Base-by-base conservation (phyloP, 352 stramenopile species). In the Plasmopara muralis region DNA sequence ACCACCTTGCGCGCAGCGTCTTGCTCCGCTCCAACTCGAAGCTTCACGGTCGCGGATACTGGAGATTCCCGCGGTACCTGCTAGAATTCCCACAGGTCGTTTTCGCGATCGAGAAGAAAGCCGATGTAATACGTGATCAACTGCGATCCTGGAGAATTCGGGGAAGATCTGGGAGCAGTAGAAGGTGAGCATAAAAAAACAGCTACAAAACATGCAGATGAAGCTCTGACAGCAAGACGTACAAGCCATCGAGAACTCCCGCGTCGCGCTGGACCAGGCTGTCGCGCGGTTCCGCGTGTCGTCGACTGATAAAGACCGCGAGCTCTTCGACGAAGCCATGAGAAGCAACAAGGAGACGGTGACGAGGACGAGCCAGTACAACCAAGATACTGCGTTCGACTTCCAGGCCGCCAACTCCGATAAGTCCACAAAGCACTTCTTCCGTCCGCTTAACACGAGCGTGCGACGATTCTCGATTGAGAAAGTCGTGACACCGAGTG, bases 291-390 rank as follows among this genome's bases (percentile, higher is more conserved):
- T 15, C 13, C 37, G 37, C 2, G n/a, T 16, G 14, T n/a, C 12
- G 37, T 16, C 37, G 37, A 41, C 0, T 15, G 37, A 41, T 1
- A 2, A 41, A 2, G 7, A 16, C 37, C 9, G 37, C 14, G 37
- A 41, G 12, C 12, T 41, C 12, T 41, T 18, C n/a, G 37, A 41
- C 12, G 37, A n/a, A 46, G 41, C 41, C 2, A 31, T 46, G 41
- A 15, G 16, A 4, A 15, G 33, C 9, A 33, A 46, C 41, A 33
- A 46, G 39, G 41, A 46, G 41, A 46, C 41, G 41, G 41, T 43
- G 13, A 43, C 39, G 39, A 29, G 39, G 39, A 40, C 35, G 9
- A 43, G 39, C 4, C 20, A 33, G 9, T 46, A 33, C 15, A n/a
- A 16, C 5, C 37, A 41, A 41, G 33, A 14, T 5, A 38, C 33